These are phyloP conservation scores for Inonotus obliquus DNA, from an alignment of 1,284 basidiomycete genomes.

Conservation along the genomic window DNA sequence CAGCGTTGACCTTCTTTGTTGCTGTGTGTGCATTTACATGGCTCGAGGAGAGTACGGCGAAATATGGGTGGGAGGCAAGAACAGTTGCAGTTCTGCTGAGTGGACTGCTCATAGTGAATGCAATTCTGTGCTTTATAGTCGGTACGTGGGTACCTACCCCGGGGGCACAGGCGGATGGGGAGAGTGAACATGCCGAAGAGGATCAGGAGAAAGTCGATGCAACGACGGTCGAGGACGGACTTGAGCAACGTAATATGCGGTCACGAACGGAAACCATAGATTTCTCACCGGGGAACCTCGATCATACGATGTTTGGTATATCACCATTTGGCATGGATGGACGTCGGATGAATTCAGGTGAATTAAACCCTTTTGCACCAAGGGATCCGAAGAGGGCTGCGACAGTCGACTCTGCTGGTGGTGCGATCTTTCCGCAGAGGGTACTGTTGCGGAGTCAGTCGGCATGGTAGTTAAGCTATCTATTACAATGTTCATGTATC, in stretches of 20 bases:
- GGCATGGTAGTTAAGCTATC: neutral
- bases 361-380: neutral
- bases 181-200: neutral
- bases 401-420: neutral
- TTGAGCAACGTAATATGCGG: neutral
- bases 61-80: constrained; percentile 14
- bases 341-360: neutral
- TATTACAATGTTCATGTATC: no score
- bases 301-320: neutral
- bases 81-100: constrained; percentile 6
- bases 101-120: constrained; percentile 5
- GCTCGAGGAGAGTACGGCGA: constrained; percentile 13
- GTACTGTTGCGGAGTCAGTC: neutral
- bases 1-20: constrained; percentile 13
- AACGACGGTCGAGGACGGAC: neutral
- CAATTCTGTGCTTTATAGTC: constrained; percentile 9
- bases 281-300: neutral
- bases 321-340: neutral
- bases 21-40: constrained; percentile 13
- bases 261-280: neutral
- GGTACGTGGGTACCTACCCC: neutral
- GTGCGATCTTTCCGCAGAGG: neutral
- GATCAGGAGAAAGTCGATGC: neutral
- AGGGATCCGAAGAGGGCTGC: neutral
- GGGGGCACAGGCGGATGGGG: neutral